A percentile compares a stretch with the other conserved stretches of the same genome.
Conservation (phyloP, 2,329 filamentous ascomycete genomes). For the Alternaria longipes region DNA sequence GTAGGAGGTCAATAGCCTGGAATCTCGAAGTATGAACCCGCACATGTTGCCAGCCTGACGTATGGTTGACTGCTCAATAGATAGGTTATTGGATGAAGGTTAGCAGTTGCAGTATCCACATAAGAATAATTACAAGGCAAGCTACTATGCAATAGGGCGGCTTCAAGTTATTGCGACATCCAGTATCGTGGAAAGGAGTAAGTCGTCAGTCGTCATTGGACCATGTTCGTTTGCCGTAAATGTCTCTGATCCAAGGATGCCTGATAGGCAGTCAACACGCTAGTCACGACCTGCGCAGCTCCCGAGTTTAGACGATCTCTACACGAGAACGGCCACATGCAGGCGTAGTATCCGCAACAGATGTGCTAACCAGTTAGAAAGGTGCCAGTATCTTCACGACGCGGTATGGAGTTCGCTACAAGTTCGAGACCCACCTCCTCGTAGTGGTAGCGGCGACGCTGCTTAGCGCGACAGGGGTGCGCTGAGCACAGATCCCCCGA, state of each 20-base stretch:
- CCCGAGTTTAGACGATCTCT: neutral
- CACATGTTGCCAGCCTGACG: neutral
- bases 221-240: neutral
- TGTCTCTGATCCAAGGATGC: conserved; percentile 1
- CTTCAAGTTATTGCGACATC: neutral
- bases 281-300: neutral
- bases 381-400: neutral
- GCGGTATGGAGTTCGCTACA: neutral
- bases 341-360: too few relatives aligned
- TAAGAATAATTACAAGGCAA: neutral
- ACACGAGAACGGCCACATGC: neutral
- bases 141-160: neutral
- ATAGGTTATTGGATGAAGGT: neutral
- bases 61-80: neutral
- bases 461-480: conserved; percentile 18
- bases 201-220: neutral
- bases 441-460: conserved; percentile 5
- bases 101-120: neutral
- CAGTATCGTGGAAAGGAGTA: neutral
- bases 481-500: conserved; percentile 22
- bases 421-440: neutral
- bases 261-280: neutral
- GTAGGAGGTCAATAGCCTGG: neutral
- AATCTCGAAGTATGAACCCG: neutral
- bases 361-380: neutral